Percentiles rank a stretch among this genome's conserved stretches.
Evolutionary conservation across 2,329 filamentous ascomycete genomes (phyloP).

Genomic region (Pestalotiopsis fici): DNA sequence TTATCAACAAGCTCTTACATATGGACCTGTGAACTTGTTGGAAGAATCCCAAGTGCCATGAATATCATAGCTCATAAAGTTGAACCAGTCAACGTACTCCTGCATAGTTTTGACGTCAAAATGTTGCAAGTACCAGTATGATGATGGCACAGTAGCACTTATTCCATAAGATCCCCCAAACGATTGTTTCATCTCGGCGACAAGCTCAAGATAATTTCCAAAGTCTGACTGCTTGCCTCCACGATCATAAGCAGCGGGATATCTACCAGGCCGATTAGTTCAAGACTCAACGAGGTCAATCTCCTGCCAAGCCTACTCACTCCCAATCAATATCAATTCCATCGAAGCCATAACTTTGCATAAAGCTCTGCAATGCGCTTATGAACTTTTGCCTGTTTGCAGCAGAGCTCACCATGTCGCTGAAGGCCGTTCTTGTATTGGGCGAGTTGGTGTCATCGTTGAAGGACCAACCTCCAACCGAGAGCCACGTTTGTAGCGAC

Average conservation of each 20-base stretch:
- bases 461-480: constrained; percentile 35
- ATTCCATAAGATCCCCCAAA: not conserved
- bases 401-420: constrained; percentile 12
- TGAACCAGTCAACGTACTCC: constrained; percentile 30
- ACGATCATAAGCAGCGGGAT: constrained; percentile 17
- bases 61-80: constrained; percentile 39
- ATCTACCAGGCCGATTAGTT: constrained; percentile 7
- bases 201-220: constrained; percentile 14
- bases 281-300: not conserved
- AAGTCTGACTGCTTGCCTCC: constrained; percentile 17
- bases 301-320: constrained; percentile 42
- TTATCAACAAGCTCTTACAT: not conserved
- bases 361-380: constrained; percentile 12
- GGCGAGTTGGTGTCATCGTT: constrained; percentile 21
- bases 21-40: constrained; percentile 21
- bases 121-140: constrained; percentile 6
- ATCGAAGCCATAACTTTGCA: constrained; percentile 20
- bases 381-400: constrained; percentile 13
- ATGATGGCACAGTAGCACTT: constrained; percentile 8
- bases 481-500: constrained; percentile 28
- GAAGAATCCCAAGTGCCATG: constrained; percentile 35
- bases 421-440: constrained; percentile 15
- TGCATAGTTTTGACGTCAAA: constrained; percentile 11
- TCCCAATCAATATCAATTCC: constrained; percentile 39
- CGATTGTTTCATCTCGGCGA: constrained; percentile 46